A percentile compares a stretch with the other conserved stretches of the same genome.
phyloP scores from a whole-genome alignment of 495 filamentous ascomycete genomes.

The Hyaloscypha finlandica region DNA sequence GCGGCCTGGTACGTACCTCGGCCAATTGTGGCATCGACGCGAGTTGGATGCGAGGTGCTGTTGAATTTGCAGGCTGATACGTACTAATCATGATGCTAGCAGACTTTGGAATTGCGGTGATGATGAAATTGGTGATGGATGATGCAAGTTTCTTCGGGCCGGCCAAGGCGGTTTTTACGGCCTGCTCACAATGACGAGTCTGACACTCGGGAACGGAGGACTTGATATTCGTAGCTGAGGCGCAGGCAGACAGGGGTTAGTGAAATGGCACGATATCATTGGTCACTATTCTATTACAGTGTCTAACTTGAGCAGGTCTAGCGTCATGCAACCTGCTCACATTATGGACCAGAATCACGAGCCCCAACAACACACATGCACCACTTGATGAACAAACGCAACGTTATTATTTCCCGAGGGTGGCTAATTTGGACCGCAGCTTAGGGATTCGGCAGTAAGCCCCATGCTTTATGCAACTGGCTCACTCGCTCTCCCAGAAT shows the following conservation, averaged over 20 bases:
- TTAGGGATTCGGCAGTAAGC: conserved; percentile 22
- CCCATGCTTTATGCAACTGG: conserved; percentile 35
- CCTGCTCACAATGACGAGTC: conserved; percentile 38
- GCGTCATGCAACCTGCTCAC: conserved; percentile 45
- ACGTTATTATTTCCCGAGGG: conserved; percentile 14
- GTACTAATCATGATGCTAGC: conserved; percentile 37
- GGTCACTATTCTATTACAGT: conserved; percentile 17
- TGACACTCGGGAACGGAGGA: conserved; percentile 32
- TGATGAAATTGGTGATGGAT: conserved; percentile 33
- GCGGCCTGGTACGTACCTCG: conserved; percentile 37
- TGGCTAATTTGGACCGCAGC: conserved; percentile 5
- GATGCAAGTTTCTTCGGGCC: conserved; percentile 22
- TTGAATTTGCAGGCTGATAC: conserved; percentile 36
- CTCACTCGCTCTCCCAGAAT: conserved; percentile 35
- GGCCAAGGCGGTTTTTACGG: conserved; percentile 36
- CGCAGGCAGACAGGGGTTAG: conserved; percentile 23
- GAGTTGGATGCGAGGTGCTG: conserved; percentile 38
- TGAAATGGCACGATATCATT: conserved; percentile 19
- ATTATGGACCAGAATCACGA: conserved; percentile 19
- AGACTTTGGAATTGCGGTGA: conserved; percentile 31
- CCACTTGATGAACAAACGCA: conserved; percentile 22
- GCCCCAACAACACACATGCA: conserved; percentile 4
- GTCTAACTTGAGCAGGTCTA: conserved; percentile 34
- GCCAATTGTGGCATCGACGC: conserved; percentile 43
- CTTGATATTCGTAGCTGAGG: conserved; percentile 31